Percentiles rank a stretch among this genome's conserved stretches.
Evolutionary conservation across 2,329 filamentous ascomycete genomes (phyloP).

Genomic region (Neofusicoccum laricinum): DNA sequence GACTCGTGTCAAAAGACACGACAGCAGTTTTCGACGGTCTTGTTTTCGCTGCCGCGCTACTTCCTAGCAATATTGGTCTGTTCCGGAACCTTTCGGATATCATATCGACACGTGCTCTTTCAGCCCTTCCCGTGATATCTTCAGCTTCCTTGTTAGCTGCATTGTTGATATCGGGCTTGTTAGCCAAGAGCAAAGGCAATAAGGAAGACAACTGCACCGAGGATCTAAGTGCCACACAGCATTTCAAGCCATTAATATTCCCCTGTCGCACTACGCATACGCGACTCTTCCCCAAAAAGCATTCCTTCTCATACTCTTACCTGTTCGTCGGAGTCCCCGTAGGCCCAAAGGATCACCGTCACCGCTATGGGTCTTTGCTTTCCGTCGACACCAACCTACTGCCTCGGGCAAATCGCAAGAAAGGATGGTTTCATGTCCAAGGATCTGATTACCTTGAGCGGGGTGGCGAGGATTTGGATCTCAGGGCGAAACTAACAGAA

Average conservation of each 20-base stretch:
- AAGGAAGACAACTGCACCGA: background rate
- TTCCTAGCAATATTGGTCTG: background rate
- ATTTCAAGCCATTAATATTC: constrained; percentile 50
- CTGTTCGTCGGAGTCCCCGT: constrained; percentile 67
- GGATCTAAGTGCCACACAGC: background rate
- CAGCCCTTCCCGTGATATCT: background rate
- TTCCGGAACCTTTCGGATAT: background rate
- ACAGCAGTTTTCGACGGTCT: background rate
- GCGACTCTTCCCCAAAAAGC: constrained; percentile 64
- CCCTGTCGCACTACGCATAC: constrained; percentile 65
- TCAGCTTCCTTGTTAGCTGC: background rate
- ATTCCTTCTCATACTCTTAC: constrained; percentile 69
- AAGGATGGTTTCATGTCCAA: constrained; percentile 59
- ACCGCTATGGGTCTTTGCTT: constrained; percentile 54
- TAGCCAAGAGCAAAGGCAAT: background rate
- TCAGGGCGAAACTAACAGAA: constrained; percentile 61
- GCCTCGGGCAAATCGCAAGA: constrained; percentile 26
- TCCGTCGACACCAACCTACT: constrained; percentile 39
- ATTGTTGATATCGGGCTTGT: background rate
- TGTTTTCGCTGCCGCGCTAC: background rate
- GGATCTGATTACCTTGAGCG: constrained; percentile 61
- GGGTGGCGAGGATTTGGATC: constrained; percentile 49
- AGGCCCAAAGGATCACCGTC: constrained; percentile 46
- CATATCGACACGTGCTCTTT: background rate
- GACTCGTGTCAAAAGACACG: background rate